Evolutionary conservation across 192 early-diverging fungal species (phyloP), one percentile per base, ranked within the genome.

Genomic region (Entrophospora sp.): DNA sequence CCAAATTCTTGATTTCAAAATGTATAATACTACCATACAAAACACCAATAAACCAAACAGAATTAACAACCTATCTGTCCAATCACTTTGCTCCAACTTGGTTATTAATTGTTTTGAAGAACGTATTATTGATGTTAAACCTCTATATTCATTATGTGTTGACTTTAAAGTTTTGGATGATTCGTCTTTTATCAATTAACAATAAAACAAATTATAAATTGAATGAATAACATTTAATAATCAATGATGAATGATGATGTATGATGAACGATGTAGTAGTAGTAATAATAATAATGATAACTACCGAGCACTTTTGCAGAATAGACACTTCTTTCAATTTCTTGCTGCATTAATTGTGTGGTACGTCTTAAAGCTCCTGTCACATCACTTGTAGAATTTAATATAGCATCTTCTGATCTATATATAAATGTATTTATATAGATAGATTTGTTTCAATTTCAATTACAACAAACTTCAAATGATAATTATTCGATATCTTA

Each of bases 61-160:
- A 10, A 89, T 75, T 34, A 85, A 61, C 12, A 89, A 61, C 14
- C 84, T 72, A 57, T 89, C 87, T 4, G 79, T 81, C 81, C 83
- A 86, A 38, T 89, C 87, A n/a, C 81, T 80, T 12, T 78, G 74
- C 43, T 86, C 80, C 25, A 89, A 69, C 55, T 84, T 80, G n/a
- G 83, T 79, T 30, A 89, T 81, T 16, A 87, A 31, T 38, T 74
- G 71, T 61, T 83, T 82, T 16, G 84, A 84, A 6, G 78, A 69
- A 24, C 73, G 75, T 1, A 87, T 37, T 6, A 86, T 64, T 1
- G 77, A 73, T 13, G 73, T 70, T 53, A 85, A 78, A 16, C 78
- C 80, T 20, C 73, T 72, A 70, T 87, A 86, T 71, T 87, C 84
- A 14, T 38, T 71, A 25, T 72, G 66, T 2, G 84, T 84, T 5